Evolutionary conservation across 2,329 filamentous ascomycete genomes (phyloP), one percentile per base, ranked within the genome.

Genomic region (Dactylellina drechsleri): DNA sequence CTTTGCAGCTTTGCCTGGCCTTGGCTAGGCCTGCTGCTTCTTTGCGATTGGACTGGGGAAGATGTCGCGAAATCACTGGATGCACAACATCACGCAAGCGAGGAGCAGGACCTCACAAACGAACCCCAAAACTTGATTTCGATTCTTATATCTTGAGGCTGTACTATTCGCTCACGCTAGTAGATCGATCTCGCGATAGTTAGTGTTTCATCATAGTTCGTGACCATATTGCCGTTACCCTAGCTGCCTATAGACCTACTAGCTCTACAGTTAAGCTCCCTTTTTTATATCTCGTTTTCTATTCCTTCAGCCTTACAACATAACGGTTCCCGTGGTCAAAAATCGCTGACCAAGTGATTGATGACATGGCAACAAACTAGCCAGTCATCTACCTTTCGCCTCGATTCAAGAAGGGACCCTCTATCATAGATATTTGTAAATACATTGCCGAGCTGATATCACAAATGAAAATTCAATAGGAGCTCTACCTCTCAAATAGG

Each of bases 71-170:
- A 74, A 66, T 74, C 70, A 66, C 70, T 74, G 62, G 70, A 74
- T 74, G 70, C 62, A 74, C 62, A 62, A 59, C 70, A 74, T 74
- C 70, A 74, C 68, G 61, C 68, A 73, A 73, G 68, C 68, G 68
- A 73, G 57, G 64, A 66, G 50, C 61, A 58, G 31, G 61, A 47
- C 43, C 16, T 40, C 16, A 41, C 40, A 47, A 65, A 36, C 31
- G 31, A 36, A 7, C 31, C 50, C 36, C 40, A 40, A 36, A 74
- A 66, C 70, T 58, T 74, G 70, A 62, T 74, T 74, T 74, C 28
- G 28, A 6, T 41, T 4, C 18, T 13, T n/a, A 26, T 10, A 15
- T 20, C 45, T n/a, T 43, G 54, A 68, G 57, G 65, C 60, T 66
- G 60, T 60, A 50, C 52, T 62, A 20, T 56, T 26, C 52, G 20